Evolutionary conservation across 306 rosid species (phyloP).

Genomic region (Acacia melanoxylon): DNA sequence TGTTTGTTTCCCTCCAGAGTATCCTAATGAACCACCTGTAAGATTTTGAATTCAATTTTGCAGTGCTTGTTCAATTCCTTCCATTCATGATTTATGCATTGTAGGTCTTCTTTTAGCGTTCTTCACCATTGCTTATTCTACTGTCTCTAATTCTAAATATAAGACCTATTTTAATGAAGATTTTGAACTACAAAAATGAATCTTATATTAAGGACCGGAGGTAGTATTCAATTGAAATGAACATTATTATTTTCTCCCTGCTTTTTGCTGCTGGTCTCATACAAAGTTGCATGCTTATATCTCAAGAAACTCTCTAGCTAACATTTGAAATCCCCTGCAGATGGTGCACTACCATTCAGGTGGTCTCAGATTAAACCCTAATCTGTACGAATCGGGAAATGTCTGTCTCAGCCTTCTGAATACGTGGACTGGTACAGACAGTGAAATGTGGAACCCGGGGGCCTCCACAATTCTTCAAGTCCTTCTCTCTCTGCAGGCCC

Average conservation of each 20-base stretch:
- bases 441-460: slow-evolving; percentile 89
- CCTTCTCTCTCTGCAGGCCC: slow-evolving; percentile 97
- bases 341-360: slow-evolving; percentile 85
- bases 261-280: neutral
- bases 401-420: slow-evolving; percentile 93
- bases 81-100: slow-evolving; percentile 23
- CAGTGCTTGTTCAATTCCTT: slow-evolving; percentile 8
- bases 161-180: no score
- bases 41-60: slow-evolving; percentile 40
- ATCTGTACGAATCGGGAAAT: slow-evolving; percentile 92
- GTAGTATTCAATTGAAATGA: neutral
- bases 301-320: slow-evolving; percentile 28
- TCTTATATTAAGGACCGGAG: no score
- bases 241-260: neutral
- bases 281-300: slow-evolving; percentile 12
- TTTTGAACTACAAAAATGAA: no score
- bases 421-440: slow-evolving; percentile 77
- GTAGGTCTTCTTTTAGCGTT: slow-evolving; percentile 19
- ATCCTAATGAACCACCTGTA: slow-evolving; percentile 91
- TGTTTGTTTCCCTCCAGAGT: slow-evolving; percentile 77
- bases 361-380: slow-evolving; percentile 86
- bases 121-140: neutral
- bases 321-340: slow-evolving; percentile 51
- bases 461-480: slow-evolving; percentile 85
- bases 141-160: no score